phyloP scores from a whole-genome alignment of 106 monocot species.

The Apostasia shenzhenica region DNA sequence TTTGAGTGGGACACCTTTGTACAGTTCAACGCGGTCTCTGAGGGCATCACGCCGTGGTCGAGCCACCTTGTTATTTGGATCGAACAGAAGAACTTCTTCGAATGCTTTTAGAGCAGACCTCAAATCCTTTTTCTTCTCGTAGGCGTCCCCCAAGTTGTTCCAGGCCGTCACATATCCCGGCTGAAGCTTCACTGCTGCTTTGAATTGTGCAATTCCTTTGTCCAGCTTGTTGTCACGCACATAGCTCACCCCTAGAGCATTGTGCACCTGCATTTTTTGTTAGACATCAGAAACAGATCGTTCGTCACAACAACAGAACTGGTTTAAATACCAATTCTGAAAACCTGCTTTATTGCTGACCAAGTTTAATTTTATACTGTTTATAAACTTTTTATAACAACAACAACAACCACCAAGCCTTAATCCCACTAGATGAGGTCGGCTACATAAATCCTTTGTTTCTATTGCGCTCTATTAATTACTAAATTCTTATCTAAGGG shows the following conservation, averaged over 20 bases:
- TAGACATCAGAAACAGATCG: background rate
- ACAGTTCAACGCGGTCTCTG: constrained; percentile 58
- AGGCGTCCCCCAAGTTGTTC: constrained; percentile 96
- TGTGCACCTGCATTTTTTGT: constrained; percentile 51
- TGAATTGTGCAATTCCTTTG: constrained; percentile 69
- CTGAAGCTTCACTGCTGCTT: constrained; percentile 82
- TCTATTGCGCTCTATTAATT: too few relatives aligned
- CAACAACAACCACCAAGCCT: too few relatives aligned
- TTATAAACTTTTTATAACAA: too few relatives aligned
- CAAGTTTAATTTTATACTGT: too few relatives aligned
- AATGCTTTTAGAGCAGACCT: constrained; percentile 73
- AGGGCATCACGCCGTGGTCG: constrained; percentile 65
- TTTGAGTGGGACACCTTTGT: constrained; percentile 70
- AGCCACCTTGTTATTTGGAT: constrained; percentile 88
- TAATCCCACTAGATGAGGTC: too few relatives aligned
- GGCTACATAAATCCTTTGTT: too few relatives aligned
- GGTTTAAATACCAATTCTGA: too few relatives aligned
- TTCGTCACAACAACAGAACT: too few relatives aligned
- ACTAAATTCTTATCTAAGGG: too few relatives aligned
- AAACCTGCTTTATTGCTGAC: too few relatives aligned
- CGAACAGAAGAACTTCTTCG: constrained; percentile 87
- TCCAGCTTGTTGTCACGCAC: constrained; percentile 79
- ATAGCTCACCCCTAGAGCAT: constrained; percentile 94
- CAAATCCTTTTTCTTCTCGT: constrained; percentile 80
- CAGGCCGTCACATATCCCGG: constrained; percentile 91